Evolutionary conservation across 768 basidiomycete genomes (phyloP).

Genomic region (Royoungia palumana): DNA sequence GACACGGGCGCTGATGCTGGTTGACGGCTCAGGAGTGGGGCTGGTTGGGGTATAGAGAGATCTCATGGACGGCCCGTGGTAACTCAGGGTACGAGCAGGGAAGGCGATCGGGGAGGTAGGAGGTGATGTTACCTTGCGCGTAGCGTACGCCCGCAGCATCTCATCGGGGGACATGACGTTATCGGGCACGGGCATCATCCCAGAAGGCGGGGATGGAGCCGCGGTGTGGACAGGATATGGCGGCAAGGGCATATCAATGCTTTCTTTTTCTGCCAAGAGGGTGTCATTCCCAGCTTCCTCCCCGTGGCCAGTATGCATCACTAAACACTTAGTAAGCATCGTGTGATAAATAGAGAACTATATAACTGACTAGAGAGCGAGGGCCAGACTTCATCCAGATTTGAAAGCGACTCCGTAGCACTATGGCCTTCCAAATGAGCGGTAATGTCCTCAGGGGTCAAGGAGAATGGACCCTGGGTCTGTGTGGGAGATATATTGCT

Average conservation of each 20-base stretch:
- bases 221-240: slow-evolving; percentile 32
- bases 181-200: slow-evolving; percentile 42
- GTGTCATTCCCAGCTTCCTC: slow-evolving; percentile 38
- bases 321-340: slow-evolving; percentile 33
- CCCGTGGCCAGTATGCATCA: slow-evolving; percentile 65
- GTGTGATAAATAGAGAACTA: neutral
- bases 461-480: slow-evolving; percentile 37
- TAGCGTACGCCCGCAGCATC: slow-evolving; percentile 73
- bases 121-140: slow-evolving; percentile 36
- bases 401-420: slow-evolving; percentile 30
- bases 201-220: slow-evolving; percentile 34
- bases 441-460: slow-evolving; percentile 61
- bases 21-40: slow-evolving; percentile 10
- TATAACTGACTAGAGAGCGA: slow-evolving; percentile 57
- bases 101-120: slow-evolving; percentile 32
- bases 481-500: slow-evolving; percentile 44
- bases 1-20: neutral
- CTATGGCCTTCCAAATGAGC: slow-evolving; percentile 44
- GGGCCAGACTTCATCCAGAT: slow-evolving; percentile 61
- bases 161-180: slow-evolving; percentile 62
- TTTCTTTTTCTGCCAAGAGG: slow-evolving; percentile 37
- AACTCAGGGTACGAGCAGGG: slow-evolving; percentile 25
- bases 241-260: slow-evolving; percentile 29
- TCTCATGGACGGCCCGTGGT: slow-evolving; percentile 27
- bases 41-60: slow-evolving; percentile 25